A percentile compares a stretch with the other conserved stretches of the same genome.
These are phyloP conservation scores for Stereum hirsutum DNA, from an alignment of 1,284 basidiomycete genomes.

Conservation along the genomic window DNA sequence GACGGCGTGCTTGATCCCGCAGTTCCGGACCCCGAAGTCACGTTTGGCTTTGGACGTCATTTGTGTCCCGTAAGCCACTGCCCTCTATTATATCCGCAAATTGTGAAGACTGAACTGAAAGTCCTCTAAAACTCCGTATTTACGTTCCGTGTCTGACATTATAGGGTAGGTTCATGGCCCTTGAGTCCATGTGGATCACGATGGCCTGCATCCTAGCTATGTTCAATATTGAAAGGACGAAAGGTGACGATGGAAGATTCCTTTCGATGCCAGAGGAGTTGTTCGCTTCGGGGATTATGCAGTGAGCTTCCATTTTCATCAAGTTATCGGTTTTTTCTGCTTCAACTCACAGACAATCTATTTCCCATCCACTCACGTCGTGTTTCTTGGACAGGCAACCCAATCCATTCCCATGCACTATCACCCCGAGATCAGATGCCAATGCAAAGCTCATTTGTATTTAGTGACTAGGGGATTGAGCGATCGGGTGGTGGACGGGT, in stretches of 20 bases:
- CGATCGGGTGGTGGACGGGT: too few relatives aligned
- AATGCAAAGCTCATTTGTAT: background rate
- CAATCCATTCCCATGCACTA: background rate
- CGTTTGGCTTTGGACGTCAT: slow-evolving; percentile 1
- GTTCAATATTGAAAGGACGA: slow-evolving; percentile 29
- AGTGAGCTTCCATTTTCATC: background rate
- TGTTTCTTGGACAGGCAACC: too few relatives aligned
- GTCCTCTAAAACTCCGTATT: too few relatives aligned
- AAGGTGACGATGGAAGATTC: slow-evolving; percentile 29
- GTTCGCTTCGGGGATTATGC: background rate
- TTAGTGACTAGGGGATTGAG: too few relatives aligned
- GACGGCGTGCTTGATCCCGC: background rate
- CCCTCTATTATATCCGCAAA: too few relatives aligned
- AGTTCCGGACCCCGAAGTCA: background rate
- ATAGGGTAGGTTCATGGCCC: slow-evolving; percentile 32
- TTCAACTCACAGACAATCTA: background rate
- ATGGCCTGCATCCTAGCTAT: slow-evolving; percentile 34
- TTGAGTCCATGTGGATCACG: slow-evolving; percentile 38
- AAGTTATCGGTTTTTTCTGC: background rate
- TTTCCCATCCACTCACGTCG: too few relatives aligned
- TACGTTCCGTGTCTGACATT: too few relatives aligned
- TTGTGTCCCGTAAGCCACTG: slow-evolving; percentile 1
- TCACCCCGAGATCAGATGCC: background rate
- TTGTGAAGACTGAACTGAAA: too few relatives aligned
- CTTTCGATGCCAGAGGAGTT: background rate